Conservation (phyloP, 345 rosid genomes). For the Dipteronia sinensis region DNA sequence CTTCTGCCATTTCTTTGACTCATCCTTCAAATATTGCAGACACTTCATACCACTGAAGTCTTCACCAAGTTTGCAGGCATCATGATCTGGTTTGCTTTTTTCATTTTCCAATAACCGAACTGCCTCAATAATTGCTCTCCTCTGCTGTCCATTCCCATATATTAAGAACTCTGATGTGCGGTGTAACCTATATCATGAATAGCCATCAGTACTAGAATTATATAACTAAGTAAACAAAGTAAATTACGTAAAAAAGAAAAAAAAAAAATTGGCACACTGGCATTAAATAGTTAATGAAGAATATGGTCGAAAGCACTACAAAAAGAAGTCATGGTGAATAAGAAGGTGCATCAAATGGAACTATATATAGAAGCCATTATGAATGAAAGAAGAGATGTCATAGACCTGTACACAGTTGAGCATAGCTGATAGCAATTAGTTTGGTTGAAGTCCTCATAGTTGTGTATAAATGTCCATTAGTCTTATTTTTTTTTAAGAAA, state of each 20-base stretch:
- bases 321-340: neutral
- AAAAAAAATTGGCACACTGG: neutral
- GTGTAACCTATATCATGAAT: conserved; percentile 54
- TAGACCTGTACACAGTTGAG: neutral
- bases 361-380: neutral
- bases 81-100: conserved; percentile 37
- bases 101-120: conserved; percentile 67
- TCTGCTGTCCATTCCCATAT: conserved; percentile 91
- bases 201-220: conserved; percentile 15
- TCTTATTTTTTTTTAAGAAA: neutral
- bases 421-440: neutral
- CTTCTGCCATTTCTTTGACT: conserved; percentile 90
- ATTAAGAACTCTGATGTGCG: conserved; percentile 86
- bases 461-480: neutral
- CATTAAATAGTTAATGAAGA: neutral
- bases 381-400: neutral
- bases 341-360: neutral
- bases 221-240: conserved; percentile 16
- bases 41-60: conserved; percentile 36
- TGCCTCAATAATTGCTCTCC: conserved; percentile 95
- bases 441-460: neutral
- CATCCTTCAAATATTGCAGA: conserved; percentile 66
- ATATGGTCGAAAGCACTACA: neutral
- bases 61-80: conserved; percentile 42
- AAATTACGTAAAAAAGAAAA: neutral